Conservation (phyloP, 1,139 yeast genomes). For the Zygoascus meyerae region DNA sequence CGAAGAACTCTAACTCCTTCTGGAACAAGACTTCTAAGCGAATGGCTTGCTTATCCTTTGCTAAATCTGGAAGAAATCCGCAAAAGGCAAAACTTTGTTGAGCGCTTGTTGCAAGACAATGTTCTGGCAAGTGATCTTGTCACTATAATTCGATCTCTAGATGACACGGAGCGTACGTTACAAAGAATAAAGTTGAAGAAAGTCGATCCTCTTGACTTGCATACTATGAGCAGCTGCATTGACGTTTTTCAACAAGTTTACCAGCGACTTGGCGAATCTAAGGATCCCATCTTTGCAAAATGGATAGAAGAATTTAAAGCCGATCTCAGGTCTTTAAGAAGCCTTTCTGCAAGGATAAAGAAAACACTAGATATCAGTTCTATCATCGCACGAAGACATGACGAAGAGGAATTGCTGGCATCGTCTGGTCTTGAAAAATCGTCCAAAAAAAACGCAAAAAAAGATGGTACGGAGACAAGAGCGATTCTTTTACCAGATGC, state of each 20-base stretch:
- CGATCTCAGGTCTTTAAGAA: constrained; percentile 11
- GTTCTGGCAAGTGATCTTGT: constrained; percentile 35
- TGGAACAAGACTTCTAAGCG: constrained; percentile 69
- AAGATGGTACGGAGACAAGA: constrained; percentile 18
- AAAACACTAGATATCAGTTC: constrained; percentile 17
- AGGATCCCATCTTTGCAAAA: constrained; percentile 2
- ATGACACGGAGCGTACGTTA: constrained; percentile 50
- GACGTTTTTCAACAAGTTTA: constrained; percentile 24
- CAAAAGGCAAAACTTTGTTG: constrained; percentile 58
- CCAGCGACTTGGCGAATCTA: constrained; percentile 4
- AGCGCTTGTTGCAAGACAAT: constrained; percentile 43
- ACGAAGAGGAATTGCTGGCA: constrained; percentile 11
- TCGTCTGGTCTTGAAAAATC: constrained; percentile 4
- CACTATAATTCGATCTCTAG: constrained; percentile 31
- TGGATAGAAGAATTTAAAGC: constrained; percentile 12
- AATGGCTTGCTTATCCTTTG: constrained; percentile 82
- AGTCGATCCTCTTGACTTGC: constrained; percentile 42
- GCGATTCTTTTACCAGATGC: constrained; percentile 23
- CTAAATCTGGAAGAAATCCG: constrained; percentile 51
- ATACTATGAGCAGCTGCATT: constrained; percentile 41
- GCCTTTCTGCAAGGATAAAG: constrained; percentile 17
- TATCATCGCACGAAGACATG: constrained; percentile 11
- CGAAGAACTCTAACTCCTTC: constrained; percentile 71
- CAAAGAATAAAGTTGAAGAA: constrained; percentile 45
- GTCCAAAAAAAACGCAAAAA: constrained; percentile 6